Base-by-base conservation (phyloP, 2,329 filamentous ascomycete species). In the Zarea fungicola region DNA sequence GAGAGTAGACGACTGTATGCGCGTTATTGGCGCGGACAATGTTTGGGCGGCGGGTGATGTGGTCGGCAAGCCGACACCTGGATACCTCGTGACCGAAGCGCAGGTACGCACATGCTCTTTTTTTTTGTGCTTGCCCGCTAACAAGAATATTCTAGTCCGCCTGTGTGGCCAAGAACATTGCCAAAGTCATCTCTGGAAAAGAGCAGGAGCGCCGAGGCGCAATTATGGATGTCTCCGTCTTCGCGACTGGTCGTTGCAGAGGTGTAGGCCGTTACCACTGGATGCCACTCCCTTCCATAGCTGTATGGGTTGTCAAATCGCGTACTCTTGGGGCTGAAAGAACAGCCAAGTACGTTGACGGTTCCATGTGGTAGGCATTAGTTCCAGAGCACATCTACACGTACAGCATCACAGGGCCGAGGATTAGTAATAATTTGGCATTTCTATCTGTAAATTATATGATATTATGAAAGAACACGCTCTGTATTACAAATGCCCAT, bases 1-100 rank as follows among this genome's bases (percentile, higher is more conserved):
- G 45, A 62, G 68, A 13, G 71, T 78, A 2, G 76, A 83, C 56
- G 74, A 77, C 26, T 71, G 63, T 56, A 70, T 76, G 59, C 68
- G 67, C 29, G 76, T 78, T 29, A 68, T 67, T 53, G 69, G 65
- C 7, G 62, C 65, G 11, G 60, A 68, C 14, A 61, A 69, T 44
- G 68, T 78, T 21, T 81, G 77, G 77, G 77, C 76, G 7, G 68
- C 71, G 3, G 77, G 77, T 21, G 77, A 81, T 48, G 62, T 78
- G 35, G 71, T 79, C 21, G 73, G 70, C 55, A 71, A 70, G 58
- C 75, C 76, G 19, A 66, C 70, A 21, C 72, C 78, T 6, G 78
- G 78, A 1, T 83, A 82, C 58, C 75, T 83, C 64, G 72, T 78
- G 49, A 80, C 80, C 0, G 81, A 78, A 50, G 76, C 77, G 55